phyloP scores from a whole-genome alignment of 2,329 filamentous ascomycete genomes.

The Calycina marina region DNA sequence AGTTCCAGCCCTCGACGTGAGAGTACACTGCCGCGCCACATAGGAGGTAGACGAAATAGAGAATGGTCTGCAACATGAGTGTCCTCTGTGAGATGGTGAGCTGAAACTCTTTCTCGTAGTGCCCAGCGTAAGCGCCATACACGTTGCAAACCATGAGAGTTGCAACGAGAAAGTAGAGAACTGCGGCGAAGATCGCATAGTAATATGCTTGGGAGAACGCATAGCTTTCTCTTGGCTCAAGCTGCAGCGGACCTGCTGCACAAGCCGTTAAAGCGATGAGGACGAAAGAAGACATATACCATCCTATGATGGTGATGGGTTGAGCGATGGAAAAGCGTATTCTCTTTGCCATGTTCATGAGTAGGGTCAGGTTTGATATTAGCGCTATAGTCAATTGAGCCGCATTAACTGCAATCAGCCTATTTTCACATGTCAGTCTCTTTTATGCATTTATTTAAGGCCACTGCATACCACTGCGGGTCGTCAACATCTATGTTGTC shows the following conservation, averaged over 20 bases:
- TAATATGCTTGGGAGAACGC: slow-evolving; percentile 71
- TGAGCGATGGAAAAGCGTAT: slow-evolving; percentile 72
- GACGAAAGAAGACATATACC: slow-evolving; percentile 52
- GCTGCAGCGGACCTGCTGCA: slow-evolving; percentile 40
- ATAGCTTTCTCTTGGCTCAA: slow-evolving; percentile 35
- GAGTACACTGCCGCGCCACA: slow-evolving; percentile 65
- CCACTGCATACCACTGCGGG: slow-evolving; percentile 48
- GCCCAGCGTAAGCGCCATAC: slow-evolving; percentile 51
- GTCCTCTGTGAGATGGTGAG: slow-evolving; percentile 72
- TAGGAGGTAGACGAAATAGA: slow-evolving; percentile 69
- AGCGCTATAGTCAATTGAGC: slow-evolving; percentile 64
- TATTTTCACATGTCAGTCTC: slow-evolving; percentile 16
- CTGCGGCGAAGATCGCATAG: slow-evolving; percentile 68
- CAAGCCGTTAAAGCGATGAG: slow-evolving; percentile 54
- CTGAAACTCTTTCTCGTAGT: slow-evolving; percentile 66
- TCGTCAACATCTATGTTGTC: slow-evolving; percentile 44
- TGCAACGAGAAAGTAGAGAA: slow-evolving; percentile 64
- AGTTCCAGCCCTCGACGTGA: slow-evolving; percentile 57
- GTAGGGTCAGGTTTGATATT: slow-evolving; percentile 63
- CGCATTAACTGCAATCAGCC: slow-evolving; percentile 63
- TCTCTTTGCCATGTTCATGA: slow-evolving; percentile 74
- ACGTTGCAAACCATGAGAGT: slow-evolving; percentile 68
- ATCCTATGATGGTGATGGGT: slow-evolving; percentile 69
- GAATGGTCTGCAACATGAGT: slow-evolving; percentile 79
- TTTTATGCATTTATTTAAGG: not conserved